Evolutionary conservation across 345 rosid species (phyloP).

Genomic region (Hibiscus tridactylites): DNA sequence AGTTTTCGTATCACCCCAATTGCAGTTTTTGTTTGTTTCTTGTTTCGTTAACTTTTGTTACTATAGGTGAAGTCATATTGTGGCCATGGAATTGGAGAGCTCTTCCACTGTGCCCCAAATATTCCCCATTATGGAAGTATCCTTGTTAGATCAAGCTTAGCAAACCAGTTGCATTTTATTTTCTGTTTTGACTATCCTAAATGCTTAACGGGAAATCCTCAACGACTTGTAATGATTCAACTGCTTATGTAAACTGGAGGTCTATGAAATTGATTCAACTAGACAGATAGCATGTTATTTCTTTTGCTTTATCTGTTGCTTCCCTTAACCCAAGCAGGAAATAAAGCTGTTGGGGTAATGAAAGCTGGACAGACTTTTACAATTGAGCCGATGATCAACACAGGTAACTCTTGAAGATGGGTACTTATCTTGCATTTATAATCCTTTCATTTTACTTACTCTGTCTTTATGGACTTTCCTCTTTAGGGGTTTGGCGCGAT

Average conservation of each 20-base stretch:
- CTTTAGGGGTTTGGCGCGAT: constrained; percentile 79
- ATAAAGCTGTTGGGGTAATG: constrained; percentile 95
- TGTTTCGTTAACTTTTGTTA: constrained; percentile 1
- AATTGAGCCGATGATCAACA: constrained; percentile 95
- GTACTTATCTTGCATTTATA: not conserved
- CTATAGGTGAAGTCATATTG: constrained; percentile 84
- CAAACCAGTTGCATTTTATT: not conserved
- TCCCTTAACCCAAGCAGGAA: constrained; percentile 54
- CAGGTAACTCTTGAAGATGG: constrained; percentile 38
- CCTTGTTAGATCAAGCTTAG: constrained; percentile 25
- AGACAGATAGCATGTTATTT: not conserved
- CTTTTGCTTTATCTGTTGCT: constrained; percentile 4
- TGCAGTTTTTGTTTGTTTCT: not conserved
- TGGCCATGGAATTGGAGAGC: constrained; percentile 96
- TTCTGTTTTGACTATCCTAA: not conserved
- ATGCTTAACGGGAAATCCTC: not conserved
- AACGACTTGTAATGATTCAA: not conserved
- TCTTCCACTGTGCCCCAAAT: constrained; percentile 93
- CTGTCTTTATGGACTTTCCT: not conserved
- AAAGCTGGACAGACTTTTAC: constrained; percentile 94
- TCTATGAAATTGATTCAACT: not conserved
- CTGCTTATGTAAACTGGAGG: not conserved
- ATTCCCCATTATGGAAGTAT: constrained; percentile 93
- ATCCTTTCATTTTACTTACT: not conserved
- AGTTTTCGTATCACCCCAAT: not conserved